Evolutionary conservation across 371 early-diverging fungal species (phyloP), one percentile per base, ranked within the genome.

Genomic region (Umbelopsis sp.): DNA sequence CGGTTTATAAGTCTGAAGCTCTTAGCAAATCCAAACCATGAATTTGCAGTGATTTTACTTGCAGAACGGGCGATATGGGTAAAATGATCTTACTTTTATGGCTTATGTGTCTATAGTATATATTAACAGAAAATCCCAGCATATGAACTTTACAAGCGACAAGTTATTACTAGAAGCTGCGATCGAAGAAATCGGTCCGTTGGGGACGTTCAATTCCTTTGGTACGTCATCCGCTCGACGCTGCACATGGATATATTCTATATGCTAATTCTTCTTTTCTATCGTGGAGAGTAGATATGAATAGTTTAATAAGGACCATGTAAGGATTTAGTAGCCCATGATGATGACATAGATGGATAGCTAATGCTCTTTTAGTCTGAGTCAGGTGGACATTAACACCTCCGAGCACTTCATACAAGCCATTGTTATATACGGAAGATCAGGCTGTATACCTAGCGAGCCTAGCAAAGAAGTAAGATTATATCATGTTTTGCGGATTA

Each of bases 391-490:
- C 52, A 24, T 70, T 10, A 45, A 41, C 22, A 65, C 69, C 29
- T 11, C 37, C 3, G 14, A 41, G 9, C 48, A 35, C 11, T 69
- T 70, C 66, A 51, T 63, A 3, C 74, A 74, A 18, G 74, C 65
- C 10, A 66, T 74, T 22, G 63, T 68, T 8, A 65, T 74, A 29
- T 74, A 74, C 38, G 74, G 74, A 53, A 53, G 74, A 18, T 69
- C 69, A 10, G 20, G 64, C 6, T 29, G 46, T 20, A 35, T 70
- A 4, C 74, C 74, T 12, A 35, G 35, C 35, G 57, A 57, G 6
- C 57, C 57, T 12, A 35, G 35, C n/a, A 29, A 29, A 5, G 57
- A 57, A 3, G 57, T 57, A 12, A 35, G n/a, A 48, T 11, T 11
- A 18, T 3, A 48, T 3, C 29, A 29, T 29, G 4, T 29, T 29